Base-by-base conservation (phyloP, 2,329 filamentous ascomycete species). In the Beauveria caledonica region DNA sequence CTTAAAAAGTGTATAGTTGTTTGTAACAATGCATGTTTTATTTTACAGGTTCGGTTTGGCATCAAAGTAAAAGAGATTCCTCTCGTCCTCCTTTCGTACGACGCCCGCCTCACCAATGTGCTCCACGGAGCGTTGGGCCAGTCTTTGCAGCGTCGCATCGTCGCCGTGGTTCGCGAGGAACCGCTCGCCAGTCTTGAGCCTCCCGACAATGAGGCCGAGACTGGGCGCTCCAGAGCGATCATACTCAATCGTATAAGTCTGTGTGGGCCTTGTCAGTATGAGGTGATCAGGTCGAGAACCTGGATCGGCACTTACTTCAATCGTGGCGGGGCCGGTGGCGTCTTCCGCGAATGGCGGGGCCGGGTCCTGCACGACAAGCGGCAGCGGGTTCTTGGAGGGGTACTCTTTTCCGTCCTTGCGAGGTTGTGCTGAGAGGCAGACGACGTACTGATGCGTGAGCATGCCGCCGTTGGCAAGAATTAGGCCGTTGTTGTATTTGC, bases 401-500 rank as follows among this genome's bases (percentile, higher is more conserved):
- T 71, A 69, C 0, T 2, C 7, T 1, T 55, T 56, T 2, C 39
- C 45, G 21, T 66, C 61, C 13, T 46, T 27, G 4, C 64, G 62
- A 1, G 81, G 78, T 10, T 70, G 64, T 0, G 72, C 76, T 0
- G 83, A 86, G 1, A 89, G 71, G 51, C 83, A 79, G 0, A 88
- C 66, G 3, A 79, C 84, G 66, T 88, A 80, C 67, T 89, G 84
- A 67, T 88, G 86, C 0, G 83, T 86, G n/a, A 86, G 64, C 33
- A 84, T 76, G 0, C 86, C 86, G 0, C 86, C 86, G 65, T 88
- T 88, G 1, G 85, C 86, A 15, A 88, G 77, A 4, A 88, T 73
- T 0, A 89, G 69, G 2, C 83, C 86, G 15, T 75, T 80, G 3
- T 69, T 73, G 1, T 74, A 74, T 25, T 73, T 75, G 0, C 75